phyloP scores from a whole-genome alignment of 768 basidiomycete genomes.

The Rhizopogon roseolus region DNA sequence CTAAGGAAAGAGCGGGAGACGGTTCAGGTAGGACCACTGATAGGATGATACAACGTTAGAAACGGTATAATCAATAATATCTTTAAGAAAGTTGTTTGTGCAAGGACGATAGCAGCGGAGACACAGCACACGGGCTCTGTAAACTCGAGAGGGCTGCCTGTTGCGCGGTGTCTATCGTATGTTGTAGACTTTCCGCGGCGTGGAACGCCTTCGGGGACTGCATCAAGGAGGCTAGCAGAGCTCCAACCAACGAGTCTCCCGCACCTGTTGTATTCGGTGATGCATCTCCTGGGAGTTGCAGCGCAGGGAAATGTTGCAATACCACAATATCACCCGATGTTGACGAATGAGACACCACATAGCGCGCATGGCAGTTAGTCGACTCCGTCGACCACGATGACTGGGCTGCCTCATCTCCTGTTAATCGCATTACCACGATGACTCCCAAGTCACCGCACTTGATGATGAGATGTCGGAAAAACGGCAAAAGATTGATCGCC shows the following conservation, averaged over 20 bases:
- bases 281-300: constrained; percentile 29
- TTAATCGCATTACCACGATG: constrained; percentile 54
- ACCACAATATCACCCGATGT: constrained; percentile 46
- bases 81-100: background rate
- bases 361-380: constrained; percentile 42
- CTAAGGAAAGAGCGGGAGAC: constrained; percentile 45
- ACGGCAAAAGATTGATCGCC: constrained; percentile 78
- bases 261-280: constrained; percentile 83
- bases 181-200: constrained; percentile 38
- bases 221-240: constrained; percentile 65
- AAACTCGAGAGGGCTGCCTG: constrained; percentile 59
- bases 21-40: constrained; percentile 59
- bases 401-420: constrained; percentile 30
- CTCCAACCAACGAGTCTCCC: constrained; percentile 87
- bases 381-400: constrained; percentile 49
- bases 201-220: constrained; percentile 39
- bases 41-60: constrained; percentile 5
- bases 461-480: constrained; percentile 78
- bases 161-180: constrained; percentile 53
- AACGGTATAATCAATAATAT: background rate
- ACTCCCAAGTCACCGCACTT: constrained; percentile 78
- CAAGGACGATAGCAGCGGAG: constrained; percentile 48
- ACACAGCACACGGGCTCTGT: constrained; percentile 55
- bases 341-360: constrained; percentile 47
- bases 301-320: constrained; percentile 70